These are phyloP conservation scores for Blastobotrys indianensis DNA, from an alignment of 1,139 yeast genomes.

Conservation along the genomic window DNA sequence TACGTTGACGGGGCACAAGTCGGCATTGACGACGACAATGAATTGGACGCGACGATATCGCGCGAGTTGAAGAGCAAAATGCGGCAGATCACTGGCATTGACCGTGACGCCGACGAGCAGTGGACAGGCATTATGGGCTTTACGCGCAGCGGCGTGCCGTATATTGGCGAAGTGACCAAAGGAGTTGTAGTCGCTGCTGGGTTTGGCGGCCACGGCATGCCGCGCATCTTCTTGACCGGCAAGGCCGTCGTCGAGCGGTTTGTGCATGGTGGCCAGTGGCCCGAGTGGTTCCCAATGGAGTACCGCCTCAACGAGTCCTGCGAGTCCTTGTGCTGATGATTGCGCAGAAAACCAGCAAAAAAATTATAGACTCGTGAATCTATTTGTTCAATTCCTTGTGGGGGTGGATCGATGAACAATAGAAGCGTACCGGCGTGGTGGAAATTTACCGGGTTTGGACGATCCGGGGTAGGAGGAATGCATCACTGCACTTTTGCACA, in stretches of 20 bases:
- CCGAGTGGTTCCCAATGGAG: conserved; percentile 23
- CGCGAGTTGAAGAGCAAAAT: conserved; percentile 18
- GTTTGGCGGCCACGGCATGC: conserved; percentile 47
- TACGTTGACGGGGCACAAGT: conserved; percentile 19
- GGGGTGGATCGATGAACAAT: too few relatives aligned
- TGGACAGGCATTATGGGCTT: conserved; percentile 44
- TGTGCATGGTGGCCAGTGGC: conserved; percentile 17
- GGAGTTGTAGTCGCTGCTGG: conserved; percentile 38
- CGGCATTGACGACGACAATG: conserved; percentile 20
- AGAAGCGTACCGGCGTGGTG: too few relatives aligned
- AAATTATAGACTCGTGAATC: too few relatives aligned
- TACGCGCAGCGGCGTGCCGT: conserved; percentile 36
- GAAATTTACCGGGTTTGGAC: too few relatives aligned
- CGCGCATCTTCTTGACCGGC: conserved; percentile 35
- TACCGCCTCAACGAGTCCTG: conserved; percentile 8
- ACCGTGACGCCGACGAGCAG: conserved; percentile 22
- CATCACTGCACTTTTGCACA: too few relatives aligned
- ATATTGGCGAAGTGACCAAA: conserved; percentile 16
- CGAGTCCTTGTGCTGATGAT: too few relatives aligned
- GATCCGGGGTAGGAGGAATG: too few relatives aligned
- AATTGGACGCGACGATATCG: conserved; percentile 17
- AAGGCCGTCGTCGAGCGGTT: conserved; percentile 22
- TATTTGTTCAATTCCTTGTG: too few relatives aligned
- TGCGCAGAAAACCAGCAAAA: too few relatives aligned
- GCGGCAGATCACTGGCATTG: conserved; percentile 18